Evolutionary conservation across 331 rosid genomes (phyloP), one percentile per base, ranked within the genome.

Genomic region (Quercus phellos): DNA sequence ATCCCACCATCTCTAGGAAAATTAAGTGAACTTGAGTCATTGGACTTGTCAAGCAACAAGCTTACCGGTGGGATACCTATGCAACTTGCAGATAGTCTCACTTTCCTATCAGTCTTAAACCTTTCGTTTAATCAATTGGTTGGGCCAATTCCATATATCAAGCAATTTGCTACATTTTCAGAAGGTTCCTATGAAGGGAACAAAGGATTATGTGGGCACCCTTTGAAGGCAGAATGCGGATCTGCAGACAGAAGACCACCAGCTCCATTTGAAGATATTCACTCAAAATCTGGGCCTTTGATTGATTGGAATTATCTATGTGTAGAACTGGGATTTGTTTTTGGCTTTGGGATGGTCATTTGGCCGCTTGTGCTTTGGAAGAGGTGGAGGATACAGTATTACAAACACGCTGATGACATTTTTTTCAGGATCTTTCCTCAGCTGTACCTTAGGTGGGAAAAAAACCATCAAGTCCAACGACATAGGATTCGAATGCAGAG

Each of bases 1-100:
- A 70, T 78, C 13, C 63, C 81, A 24, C 51, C 53, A 11, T 70
- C 81, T 29, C 0, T 70, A 1, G 76, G 81, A 22, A 58, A 78
- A 13, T 78, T 70, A 76, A 24, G n/a, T 4, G 0, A 55, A 11
- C 68, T 77, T 0, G 75, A 68, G 70, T 69, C 75, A 24, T 50
- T 55, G 0, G 80, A 77, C 29, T 27, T 55, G 4, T 69, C 80
- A 53, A 22, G 42, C 17, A 76, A 22, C 24, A 22, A 22, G 24
- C 24, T 22, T 22, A 22, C 24, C 24, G 24, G 24, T 22, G 24
- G 24, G 55, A 66, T 76, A 6, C 79, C 55, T 50, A 18, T 42
- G 11, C 55, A 51, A 63, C 74, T 77, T 3, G 16, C 51, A 26
- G 29, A 69, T 6, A 21, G 24, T 18, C 68, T 77, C 22, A 77